Evolutionary conservation across 2,329 filamentous ascomycete species (phyloP).

Genomic region (Penicillium sp.): DNA sequence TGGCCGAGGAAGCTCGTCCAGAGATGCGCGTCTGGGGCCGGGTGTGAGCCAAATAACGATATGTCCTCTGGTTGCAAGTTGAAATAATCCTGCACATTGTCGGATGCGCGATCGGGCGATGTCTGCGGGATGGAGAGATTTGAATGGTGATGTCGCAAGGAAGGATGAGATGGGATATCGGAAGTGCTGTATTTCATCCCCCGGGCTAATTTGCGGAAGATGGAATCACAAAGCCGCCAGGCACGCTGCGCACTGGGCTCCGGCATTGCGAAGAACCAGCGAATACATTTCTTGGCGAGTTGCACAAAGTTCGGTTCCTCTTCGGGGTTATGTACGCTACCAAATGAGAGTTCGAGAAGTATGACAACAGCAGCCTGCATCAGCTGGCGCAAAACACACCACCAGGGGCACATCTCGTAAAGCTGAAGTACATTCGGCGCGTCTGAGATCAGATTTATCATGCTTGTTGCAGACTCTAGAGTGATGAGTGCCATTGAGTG

Average conservation of each 20-base stretch:
- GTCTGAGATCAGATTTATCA: constrained; percentile 40
- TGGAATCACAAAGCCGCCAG: constrained; percentile 32
- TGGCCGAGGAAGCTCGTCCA: background rate
- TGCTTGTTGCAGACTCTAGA: constrained; percentile 36
- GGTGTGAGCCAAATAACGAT: background rate
- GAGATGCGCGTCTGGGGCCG: background rate
- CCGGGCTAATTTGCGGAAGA: constrained; percentile 21
- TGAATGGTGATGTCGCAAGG: background rate
- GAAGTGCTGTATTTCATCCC: constrained; percentile 17
- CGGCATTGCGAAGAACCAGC: constrained; percentile 38
- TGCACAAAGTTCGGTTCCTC: constrained; percentile 30
- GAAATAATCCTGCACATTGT: background rate
- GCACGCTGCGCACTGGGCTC: constrained; percentile 32
- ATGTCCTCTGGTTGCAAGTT: background rate
- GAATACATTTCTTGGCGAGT: constrained; percentile 36
- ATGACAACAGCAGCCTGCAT: constrained; percentile 42
- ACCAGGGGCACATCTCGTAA: constrained; percentile 40
- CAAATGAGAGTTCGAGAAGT: constrained; percentile 40
- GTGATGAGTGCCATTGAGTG: constrained; percentile 12
- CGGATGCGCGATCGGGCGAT: background rate
- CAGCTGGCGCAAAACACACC: constrained; percentile 43
- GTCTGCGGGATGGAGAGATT: background rate
- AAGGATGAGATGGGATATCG: background rate
- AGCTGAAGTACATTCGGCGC: constrained; percentile 33
- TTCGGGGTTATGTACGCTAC: constrained; percentile 36